Conservation (phyloP, 2,329 filamentous ascomycete species). For the Epichloe uncinata region DNA sequence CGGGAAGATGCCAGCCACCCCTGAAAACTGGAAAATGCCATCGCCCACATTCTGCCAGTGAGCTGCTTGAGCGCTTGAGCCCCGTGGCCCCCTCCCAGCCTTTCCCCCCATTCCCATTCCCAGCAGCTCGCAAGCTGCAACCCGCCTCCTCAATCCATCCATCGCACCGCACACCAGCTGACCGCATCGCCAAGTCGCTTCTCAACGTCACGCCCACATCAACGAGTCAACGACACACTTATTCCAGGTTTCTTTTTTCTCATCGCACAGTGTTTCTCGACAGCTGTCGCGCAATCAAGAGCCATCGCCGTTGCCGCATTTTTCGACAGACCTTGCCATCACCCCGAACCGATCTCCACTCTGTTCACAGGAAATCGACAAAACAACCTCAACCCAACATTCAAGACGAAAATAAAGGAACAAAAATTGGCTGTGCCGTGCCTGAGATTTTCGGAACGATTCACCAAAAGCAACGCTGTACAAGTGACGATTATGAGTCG, state of each 20-base stretch:
- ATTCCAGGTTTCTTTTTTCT: not conserved
- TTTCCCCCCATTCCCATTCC: not conserved
- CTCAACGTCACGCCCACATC: not conserved
- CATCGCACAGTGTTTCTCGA: not conserved
- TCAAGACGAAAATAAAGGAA: not conserved
- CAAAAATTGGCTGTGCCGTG: not conserved
- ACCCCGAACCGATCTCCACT: not conserved
- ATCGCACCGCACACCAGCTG: not conserved
- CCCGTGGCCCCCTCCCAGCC: constrained; percentile 1
- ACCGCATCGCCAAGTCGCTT: constrained; percentile 2
- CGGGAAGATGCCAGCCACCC: constrained; percentile 1
- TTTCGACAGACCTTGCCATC: not conserved
- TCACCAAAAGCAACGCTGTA: not conserved
- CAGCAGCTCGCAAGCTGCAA: not conserved
- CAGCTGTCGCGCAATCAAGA: not conserved
- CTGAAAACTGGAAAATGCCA: not conserved
- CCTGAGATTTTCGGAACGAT: not conserved
- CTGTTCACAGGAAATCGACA: not conserved
- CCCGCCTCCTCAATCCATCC: not conserved
- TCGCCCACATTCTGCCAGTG: not conserved
- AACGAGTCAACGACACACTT: not conserved
- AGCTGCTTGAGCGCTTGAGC: not conserved
- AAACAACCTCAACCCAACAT: not conserved
- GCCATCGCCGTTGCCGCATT: not conserved
- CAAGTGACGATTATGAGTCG: constrained; percentile 11